These are phyloP conservation scores for Solanum chacoense DNA, from an alignment of 305 asterid genomes.

Conservation along the genomic window DNA sequence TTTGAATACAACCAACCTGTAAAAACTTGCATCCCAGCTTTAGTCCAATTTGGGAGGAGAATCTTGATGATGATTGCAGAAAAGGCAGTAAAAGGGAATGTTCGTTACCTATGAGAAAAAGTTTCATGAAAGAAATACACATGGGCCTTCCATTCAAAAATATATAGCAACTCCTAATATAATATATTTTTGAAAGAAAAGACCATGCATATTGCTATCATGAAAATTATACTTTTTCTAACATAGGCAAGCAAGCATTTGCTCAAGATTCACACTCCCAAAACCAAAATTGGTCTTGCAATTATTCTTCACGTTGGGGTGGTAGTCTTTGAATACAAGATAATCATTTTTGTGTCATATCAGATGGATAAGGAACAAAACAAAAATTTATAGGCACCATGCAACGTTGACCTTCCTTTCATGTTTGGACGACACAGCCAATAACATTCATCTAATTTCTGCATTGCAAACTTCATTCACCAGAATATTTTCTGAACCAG, in stretches of 20 bases:
- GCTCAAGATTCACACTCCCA: background rate
- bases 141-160: constrained; percentile 34
- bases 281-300: background rate
- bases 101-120: background rate
- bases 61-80: background rate
- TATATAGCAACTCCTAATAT: background rate
- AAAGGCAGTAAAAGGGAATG: background rate
- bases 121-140: constrained; percentile 11
- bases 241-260: background rate
- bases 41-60: background rate
- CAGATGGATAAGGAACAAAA: background rate
- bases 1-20: background rate
- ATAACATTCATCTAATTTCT: background rate
- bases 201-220: constrained; percentile 20
- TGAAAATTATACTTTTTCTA: background rate
- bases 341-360: background rate
- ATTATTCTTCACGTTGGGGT: background rate
- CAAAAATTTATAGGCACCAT: background rate
- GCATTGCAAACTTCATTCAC: background rate
- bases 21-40: background rate
- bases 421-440: background rate
- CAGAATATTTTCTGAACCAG: background rate
- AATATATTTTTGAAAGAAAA: constrained; percentile 18
- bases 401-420: background rate
- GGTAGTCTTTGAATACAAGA: background rate